A percentile compares a stretch with the other conserved stretches of the same genome.
phyloP scores from a whole-genome alignment of 163 green algal species.

The Trebouxiophyceae sp. region DNA sequence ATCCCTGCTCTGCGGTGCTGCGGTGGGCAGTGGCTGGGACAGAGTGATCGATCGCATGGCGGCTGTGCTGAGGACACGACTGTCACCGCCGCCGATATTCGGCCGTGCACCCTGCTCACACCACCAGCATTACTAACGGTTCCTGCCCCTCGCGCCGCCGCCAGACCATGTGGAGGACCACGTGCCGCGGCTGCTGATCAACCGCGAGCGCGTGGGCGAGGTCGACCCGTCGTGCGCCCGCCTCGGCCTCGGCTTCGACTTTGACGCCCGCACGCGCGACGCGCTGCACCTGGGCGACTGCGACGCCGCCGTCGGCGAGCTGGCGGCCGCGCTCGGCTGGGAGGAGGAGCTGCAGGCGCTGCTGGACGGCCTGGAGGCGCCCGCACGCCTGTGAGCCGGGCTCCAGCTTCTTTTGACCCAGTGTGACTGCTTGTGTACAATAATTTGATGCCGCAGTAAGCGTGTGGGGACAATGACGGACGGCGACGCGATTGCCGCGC shows the following conservation, averaged over 20 bases:
- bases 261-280: slow-evolving; percentile 40
- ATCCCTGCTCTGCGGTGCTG: background rate
- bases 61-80: background rate
- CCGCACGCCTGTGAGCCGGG: too few species aligned
- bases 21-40: background rate
- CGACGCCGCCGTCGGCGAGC: slow-evolving; percentile 42
- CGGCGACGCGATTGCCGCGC: too few species aligned
- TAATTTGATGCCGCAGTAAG: too few species aligned
- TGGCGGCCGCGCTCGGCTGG: slow-evolving; percentile 14
- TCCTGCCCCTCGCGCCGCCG: background rate
- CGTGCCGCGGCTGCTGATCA: slow-evolving; percentile 67
- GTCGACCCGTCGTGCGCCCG: slow-evolving; percentile 15
- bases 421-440: too few species aligned
- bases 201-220: slow-evolving; percentile 62
- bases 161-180: slow-evolving; percentile 32
- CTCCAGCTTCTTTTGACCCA: too few species aligned
- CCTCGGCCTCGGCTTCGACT: slow-evolving; percentile 35
- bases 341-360: slow-evolving; percentile 9
- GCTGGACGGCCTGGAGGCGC: too few species aligned
- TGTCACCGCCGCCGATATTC: background rate
- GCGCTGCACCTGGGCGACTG: slow-evolving; percentile 53
- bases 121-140: background rate
- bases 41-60: background rate
- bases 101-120: background rate
- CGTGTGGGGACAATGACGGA: too few species aligned